phyloP scores from a whole-genome alignment of 2,329 filamentous ascomycete species.

The Neopestalotiopsis sp. region DNA sequence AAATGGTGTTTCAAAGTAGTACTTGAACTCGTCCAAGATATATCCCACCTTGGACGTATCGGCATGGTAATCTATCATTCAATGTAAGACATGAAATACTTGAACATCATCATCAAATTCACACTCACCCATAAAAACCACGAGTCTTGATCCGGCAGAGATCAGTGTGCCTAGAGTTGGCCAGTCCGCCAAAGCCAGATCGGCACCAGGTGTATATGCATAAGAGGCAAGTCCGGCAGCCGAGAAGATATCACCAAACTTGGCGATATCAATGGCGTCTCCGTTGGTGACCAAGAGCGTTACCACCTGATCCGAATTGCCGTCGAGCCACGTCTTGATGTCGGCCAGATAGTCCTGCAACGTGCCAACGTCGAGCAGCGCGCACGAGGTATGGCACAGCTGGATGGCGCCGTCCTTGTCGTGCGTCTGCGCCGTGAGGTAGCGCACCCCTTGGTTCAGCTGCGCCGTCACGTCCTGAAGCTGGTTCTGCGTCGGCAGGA shows the following conservation, averaged over 20 bases:
- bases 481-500: slow-evolving; percentile 61
- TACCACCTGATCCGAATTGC: slow-evolving; percentile 64
- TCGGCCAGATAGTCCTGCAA: slow-evolving; percentile 59
- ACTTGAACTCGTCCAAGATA: slow-evolving; percentile 67
- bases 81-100: slow-evolving; percentile 16
- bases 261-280: slow-evolving; percentile 59
- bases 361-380: slow-evolving; percentile 61
- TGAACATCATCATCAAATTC: not conserved
- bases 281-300: slow-evolving; percentile 68
- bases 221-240: slow-evolving; percentile 60
- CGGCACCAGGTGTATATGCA: slow-evolving; percentile 56
- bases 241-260: slow-evolving; percentile 60
- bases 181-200: slow-evolving; percentile 58
- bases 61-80: slow-evolving; percentile 61
- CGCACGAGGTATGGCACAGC: slow-evolving; percentile 69
- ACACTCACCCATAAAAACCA: slow-evolving; percentile 71
- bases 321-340: slow-evolving; percentile 65
- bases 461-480: slow-evolving; percentile 62
- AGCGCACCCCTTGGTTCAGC: slow-evolving; percentile 65
- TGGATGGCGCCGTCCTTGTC: slow-evolving; percentile 54
- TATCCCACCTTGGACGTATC: slow-evolving; percentile 59
- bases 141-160: slow-evolving; percentile 62
- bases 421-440: slow-evolving; percentile 69
- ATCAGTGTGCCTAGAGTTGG: slow-evolving; percentile 74
- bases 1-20: slow-evolving; percentile 76